phyloP scores from a whole-genome alignment of 805 yeast genomes.

The Monosporozyma solicola region DNA sequence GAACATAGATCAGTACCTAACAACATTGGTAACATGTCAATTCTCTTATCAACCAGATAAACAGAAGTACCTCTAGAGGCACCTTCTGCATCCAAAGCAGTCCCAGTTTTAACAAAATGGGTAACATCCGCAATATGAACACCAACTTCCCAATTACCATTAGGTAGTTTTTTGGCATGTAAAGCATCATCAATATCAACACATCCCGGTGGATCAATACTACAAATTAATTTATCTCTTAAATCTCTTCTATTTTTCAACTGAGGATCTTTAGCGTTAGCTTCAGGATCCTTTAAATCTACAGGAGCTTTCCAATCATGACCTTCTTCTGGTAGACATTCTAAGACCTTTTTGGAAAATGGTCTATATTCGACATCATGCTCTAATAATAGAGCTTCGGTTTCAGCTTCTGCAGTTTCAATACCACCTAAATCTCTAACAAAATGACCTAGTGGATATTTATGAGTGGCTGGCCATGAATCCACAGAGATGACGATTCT shows the following conservation, averaged over 20 bases:
- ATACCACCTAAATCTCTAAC: slow-evolving; percentile 82
- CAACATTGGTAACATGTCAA: slow-evolving; percentile 94
- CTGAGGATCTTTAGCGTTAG: slow-evolving; percentile 38
- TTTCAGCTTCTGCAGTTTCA: slow-evolving; percentile 90
- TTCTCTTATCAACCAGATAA: slow-evolving; percentile 93
- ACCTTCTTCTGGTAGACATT: slow-evolving; percentile 89
- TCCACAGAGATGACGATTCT: slow-evolving; percentile 90
- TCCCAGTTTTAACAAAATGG: slow-evolving; percentile 88
- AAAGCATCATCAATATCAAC: slow-evolving; percentile 98
- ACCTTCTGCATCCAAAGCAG: slow-evolving; percentile 91
- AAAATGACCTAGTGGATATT: slow-evolving; percentile 90
- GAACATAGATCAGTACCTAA: slow-evolving; percentile 96
- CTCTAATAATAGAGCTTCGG: slow-evolving; percentile 86
- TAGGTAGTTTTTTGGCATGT: slow-evolving; percentile 75
- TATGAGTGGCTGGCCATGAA: slow-evolving; percentile 79
- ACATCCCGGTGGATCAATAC: slow-evolving; percentile 97
- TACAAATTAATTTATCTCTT: slow-evolving; percentile 82
- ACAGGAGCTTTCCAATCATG: slow-evolving; percentile 87
- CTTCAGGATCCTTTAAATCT: slow-evolving; percentile 44
- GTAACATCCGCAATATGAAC: slow-evolving; percentile 99
- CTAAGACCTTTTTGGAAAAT: slow-evolving; percentile 82
- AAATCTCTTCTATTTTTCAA: slow-evolving; percentile 65
- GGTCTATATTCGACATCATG: slow-evolving; percentile 97
- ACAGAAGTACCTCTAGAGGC: slow-evolving; percentile 97
- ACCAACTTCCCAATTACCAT: slow-evolving; percentile 95